Percentiles rank a stretch among this genome's conserved stretches.
Evolutionary conservation across 129 eudicot genomes (phyloP).

Genomic region (Pittosporum tobira): DNA sequence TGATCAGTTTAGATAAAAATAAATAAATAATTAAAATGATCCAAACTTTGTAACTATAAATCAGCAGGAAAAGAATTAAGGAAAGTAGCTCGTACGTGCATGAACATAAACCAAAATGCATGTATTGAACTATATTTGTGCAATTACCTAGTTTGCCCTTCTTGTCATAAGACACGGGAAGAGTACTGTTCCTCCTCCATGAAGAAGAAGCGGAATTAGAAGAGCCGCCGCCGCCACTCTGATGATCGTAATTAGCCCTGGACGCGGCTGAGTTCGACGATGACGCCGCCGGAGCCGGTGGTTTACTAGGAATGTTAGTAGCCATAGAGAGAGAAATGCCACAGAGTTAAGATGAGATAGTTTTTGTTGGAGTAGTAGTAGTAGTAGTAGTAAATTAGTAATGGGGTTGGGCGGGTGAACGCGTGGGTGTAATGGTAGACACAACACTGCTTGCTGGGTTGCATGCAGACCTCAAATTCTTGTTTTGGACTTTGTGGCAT

Average conservation of each 20-base stretch:
- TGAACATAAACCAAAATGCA: background rate
- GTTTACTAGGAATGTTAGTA: background rate
- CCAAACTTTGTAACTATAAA: background rate
- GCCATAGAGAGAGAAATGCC: too few species aligned
- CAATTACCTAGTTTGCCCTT: constrained; percentile 9
- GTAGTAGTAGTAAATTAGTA: background rate
- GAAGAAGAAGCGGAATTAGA: constrained; percentile 8
- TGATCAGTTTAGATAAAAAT: background rate
- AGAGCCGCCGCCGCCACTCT: constrained; percentile 10
- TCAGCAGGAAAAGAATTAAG: background rate
- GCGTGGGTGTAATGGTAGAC: background rate
- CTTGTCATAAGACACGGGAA: background rate
- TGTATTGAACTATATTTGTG: too few species aligned
- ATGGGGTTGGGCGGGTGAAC: background rate
- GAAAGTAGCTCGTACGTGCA: background rate
- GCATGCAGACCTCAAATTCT: background rate
- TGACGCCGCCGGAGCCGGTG: background rate
- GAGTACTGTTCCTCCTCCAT: background rate
- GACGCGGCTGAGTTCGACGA: constrained; percentile 6
- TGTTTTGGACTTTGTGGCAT: background rate
- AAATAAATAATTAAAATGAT: background rate
- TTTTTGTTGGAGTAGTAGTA: background rate
- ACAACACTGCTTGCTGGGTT: too few species aligned
- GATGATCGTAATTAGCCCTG: background rate
- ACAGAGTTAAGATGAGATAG: background rate